Base-by-base conservation (phyloP, 75 land plant genomes). In the Pinus albicaulis region DNA sequence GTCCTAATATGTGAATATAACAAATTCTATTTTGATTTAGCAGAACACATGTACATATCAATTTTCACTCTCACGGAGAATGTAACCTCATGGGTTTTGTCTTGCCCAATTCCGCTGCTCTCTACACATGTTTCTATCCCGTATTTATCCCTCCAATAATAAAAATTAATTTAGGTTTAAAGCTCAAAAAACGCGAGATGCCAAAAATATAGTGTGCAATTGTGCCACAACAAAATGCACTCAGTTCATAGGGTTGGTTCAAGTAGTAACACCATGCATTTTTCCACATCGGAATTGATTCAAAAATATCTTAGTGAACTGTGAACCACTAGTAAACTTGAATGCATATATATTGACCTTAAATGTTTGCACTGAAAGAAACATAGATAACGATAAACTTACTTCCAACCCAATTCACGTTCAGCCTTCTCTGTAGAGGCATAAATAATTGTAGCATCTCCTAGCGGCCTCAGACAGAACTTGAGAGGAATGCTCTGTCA, bases 101-200 rank as follows among this genome's bases (percentile, higher is more conserved):
- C 84, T 84, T 19, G 97, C 95, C 94, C 97, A 92, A 41, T 90
- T 94, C 95, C 95, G 92, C 57, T 94, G 95, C 76, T 92, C 92
- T 64, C 86, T 82, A 76, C 95, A 90, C 90, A 94, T 94, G 73
- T 94, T 19, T 81, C 85, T 53, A 94, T 81, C 1, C 95, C 95
- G 84, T 83, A 86, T 63, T 84, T 90, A 26, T 95, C 87, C 77
- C 97, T 92, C 82, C 56, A 80, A 41, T 13, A 41, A 59, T 4
- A 24, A 1, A 28, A 3, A 17, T 56, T 61, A 41, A 26, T 14
- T 36, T 41, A 17, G 19, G 38, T 66, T 8, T 0, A 69, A 17
- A n/a, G 3, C 22, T 75, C 20, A 17, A 17, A 56, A 34, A n/a
- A 75, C 34, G 15, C 31, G 10, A 53, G 10, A 38, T 38, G 14